These are phyloP conservation scores for Cryptosporidium viatorum DNA, from an alignment of 169 alveolate species.

Conservation along the genomic window DNA sequence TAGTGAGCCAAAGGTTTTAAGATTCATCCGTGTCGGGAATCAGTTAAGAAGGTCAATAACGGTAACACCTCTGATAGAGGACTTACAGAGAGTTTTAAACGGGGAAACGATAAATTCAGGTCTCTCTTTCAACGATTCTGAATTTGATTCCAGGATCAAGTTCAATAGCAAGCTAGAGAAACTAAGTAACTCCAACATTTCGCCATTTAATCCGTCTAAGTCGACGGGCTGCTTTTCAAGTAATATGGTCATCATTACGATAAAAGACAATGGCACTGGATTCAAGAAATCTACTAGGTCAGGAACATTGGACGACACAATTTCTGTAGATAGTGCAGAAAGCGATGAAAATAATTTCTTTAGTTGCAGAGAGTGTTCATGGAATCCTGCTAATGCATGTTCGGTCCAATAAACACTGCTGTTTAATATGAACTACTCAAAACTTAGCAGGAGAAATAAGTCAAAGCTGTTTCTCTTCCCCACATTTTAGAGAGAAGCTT, in stretches of 20 bases:
- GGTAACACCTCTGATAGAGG: constrained; percentile 43
- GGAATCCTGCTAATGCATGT: constrained; percentile 47
- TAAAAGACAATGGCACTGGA: constrained; percentile 26
- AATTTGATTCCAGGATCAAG: not conserved
- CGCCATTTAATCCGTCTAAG: not conserved
- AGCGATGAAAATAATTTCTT: constrained; percentile 21
- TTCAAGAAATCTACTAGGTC: not conserved
- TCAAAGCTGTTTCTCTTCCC: not conserved
- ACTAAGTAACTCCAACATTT: constrained; percentile 10
- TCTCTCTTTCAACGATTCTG: not conserved
- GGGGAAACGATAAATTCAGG: not conserved
- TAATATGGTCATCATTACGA: constrained; percentile 48
- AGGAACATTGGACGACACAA: not conserved
- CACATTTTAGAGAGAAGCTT: too few relatives aligned
- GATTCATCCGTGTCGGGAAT: constrained; percentile 56
- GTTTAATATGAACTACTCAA: not conserved
- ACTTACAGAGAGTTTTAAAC: not conserved
- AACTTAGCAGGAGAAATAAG: not conserved
- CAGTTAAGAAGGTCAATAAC: constrained; percentile 69
- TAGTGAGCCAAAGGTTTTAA: constrained; percentile 24
- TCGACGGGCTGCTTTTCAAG: not conserved
- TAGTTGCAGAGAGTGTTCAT: constrained; percentile 75
- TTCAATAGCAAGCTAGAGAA: constrained; percentile 14
- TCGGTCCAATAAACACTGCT: not conserved
- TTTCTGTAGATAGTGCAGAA: constrained; percentile 16